Base-by-base conservation (phyloP, 495 filamentous ascomycete species). In the Extremus antarcticus region DNA sequence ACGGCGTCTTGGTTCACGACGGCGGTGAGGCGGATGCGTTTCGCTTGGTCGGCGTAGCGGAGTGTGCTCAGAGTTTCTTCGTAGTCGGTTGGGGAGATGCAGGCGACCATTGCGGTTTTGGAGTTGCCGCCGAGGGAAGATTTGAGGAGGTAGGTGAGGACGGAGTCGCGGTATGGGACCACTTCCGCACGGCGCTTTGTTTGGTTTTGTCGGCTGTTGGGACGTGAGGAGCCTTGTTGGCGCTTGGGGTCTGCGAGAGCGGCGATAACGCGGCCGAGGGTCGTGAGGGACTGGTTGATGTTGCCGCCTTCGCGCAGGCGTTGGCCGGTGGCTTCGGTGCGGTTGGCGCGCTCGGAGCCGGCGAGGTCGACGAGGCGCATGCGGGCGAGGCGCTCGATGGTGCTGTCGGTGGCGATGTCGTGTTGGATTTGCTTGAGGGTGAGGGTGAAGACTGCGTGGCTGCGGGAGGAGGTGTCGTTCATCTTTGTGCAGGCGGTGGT, bases 61-160 rank as follows among this genome's bases (percentile, higher is more conserved):
- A 98, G 80, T 1, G 92, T 98, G 3, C 87, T 92, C 2, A 98
- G 82, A 0, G 92, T 97, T 66, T 98, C 92, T 51, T 98, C 92
- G 68, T 97, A 98, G 74, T 98, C 92, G 0, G 84, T 83, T 0
- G 92, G 92, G 7, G 90, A 80, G 64, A 98, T 94, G 67, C 94
- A 97, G 15, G 92, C 92, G 57, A 98, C 96, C 92, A 98, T 98
- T 40, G 92, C 92, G 7, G 92, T 98, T 68, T 97, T 98, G 60
- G 80, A 86, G 71, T 98, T 98, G 38, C 92, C 92, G 16, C 94
- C 92, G 1, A 98, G 76, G 2, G 83, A 88, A 67, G 97, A 92
- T 65, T 97, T 97, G 57, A 98, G 75, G 20, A 98, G 76, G 90
- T 90, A 97, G 10, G 92, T 98, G n/a, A 98, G 78, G 61, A 98